Conservation (phyloP, 1,284 basidiomycete genomes). For the Apiotrichum porosum region DNA sequence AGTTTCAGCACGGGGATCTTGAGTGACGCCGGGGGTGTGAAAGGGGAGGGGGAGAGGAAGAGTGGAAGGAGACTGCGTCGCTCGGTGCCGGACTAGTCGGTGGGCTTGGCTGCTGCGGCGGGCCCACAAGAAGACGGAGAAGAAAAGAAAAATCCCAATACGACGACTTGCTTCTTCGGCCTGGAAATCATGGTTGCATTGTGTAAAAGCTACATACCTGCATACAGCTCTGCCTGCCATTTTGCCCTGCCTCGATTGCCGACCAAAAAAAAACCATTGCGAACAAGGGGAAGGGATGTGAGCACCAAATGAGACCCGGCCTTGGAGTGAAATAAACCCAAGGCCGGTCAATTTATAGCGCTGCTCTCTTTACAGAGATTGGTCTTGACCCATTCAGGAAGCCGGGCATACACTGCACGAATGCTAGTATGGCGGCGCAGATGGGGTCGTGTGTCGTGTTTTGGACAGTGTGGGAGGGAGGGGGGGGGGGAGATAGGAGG, state of each 20-base stretch:
- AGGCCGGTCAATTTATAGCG: constrained; percentile 20
- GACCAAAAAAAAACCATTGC: not conserved
- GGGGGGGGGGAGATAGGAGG: not conserved
- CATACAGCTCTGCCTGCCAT: too few relatives aligned
- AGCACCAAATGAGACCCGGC: constrained; percentile 25
- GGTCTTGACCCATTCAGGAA: constrained; percentile 47
- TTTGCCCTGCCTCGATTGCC: too few relatives aligned
- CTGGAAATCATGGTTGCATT: too few relatives aligned
- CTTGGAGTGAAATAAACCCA: constrained; percentile 15
- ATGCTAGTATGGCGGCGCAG: constrained; percentile 35
- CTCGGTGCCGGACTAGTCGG: not conserved
- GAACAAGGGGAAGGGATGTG: constrained; percentile 2
- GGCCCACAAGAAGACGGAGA: too few relatives aligned
- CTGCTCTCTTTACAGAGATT: constrained; percentile 12
- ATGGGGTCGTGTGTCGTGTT: constrained; percentile 44
- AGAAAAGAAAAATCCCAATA: too few relatives aligned
- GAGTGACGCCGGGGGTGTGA: constrained; percentile 26
- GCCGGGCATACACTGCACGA: constrained; percentile 27
- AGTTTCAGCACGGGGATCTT: constrained; percentile 9
- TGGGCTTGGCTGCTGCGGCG: too few relatives aligned
- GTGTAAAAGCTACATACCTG: constrained; percentile 7
- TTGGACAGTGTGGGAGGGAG: too few relatives aligned
- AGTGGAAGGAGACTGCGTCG: too few relatives aligned
- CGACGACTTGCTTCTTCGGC: too few relatives aligned
- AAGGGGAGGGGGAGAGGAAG: constrained; percentile 25